Evolutionary conservation across 2,329 filamentous ascomycete species (phyloP).

Genomic region (Cephalotrichum gorgonifer): DNA sequence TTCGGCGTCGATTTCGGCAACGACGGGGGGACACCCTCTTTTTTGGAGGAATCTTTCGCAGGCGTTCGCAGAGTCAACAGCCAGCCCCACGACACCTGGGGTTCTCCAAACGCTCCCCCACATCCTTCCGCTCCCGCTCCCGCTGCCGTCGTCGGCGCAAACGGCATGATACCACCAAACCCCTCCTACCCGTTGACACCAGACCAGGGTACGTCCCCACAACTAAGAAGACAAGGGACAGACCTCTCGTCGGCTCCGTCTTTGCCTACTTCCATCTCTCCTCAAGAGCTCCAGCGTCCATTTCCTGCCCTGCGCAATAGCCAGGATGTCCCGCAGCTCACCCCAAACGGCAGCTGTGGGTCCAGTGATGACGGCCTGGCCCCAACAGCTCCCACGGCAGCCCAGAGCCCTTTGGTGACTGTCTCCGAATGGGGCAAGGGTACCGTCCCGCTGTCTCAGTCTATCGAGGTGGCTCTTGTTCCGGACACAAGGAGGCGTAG

Average conservation of each 20-base stretch:
- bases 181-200: slow-evolving; percentile 37
- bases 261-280: slow-evolving; percentile 26
- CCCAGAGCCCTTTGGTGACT: slow-evolving; percentile 42
- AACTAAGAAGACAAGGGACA: slow-evolving; percentile 9
- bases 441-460: slow-evolving; percentile 20
- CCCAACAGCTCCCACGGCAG: slow-evolving; percentile 24
- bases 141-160: background rate
- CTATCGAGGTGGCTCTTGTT: slow-evolving; percentile 28
- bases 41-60: slow-evolving; percentile 25
- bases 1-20: slow-evolving; percentile 37
- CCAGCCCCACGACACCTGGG: background rate
- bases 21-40: slow-evolving; percentile 31
- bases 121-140: background rate
- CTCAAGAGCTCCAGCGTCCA: slow-evolving; percentile 29
- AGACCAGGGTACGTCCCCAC: slow-evolving; percentile 37
- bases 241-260: slow-evolving; percentile 1
- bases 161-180: background rate
- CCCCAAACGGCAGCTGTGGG: slow-evolving; percentile 36
- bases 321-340: slow-evolving; percentile 25
- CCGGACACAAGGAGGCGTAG: slow-evolving; percentile 10
- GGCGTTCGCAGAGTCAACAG: background rate
- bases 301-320: slow-evolving; percentile 19
- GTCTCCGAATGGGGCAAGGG: slow-evolving; percentile 45
- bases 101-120: background rate
- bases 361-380: slow-evolving; percentile 40